Evolutionary conservation across 495 filamentous ascomycete genomes (phyloP).

Genomic region (Amniculicola lignicola): DNA sequence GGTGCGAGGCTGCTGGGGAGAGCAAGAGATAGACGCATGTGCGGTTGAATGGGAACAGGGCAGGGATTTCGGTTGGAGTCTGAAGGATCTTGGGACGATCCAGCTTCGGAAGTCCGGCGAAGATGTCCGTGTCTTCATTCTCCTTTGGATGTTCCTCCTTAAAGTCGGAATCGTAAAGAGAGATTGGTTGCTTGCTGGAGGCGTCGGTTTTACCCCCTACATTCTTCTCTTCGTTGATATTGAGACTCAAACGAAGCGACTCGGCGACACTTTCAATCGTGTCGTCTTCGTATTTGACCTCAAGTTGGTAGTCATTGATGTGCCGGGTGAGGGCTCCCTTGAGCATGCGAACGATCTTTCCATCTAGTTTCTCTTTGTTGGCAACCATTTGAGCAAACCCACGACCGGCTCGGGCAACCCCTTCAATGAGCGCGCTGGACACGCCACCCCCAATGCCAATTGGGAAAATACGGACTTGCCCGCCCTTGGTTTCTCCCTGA

Average conservation of each 20-base stretch:
- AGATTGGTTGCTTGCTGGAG: conserved; percentile 47
- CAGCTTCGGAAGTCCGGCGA: conserved; percentile 49
- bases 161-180: conserved; percentile 51
- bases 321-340: conserved; percentile 64
- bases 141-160: conserved; percentile 39
- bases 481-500: conserved; percentile 45
- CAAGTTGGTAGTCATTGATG: conserved; percentile 56
- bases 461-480: conserved; percentile 58
- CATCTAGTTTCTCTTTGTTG: conserved; percentile 55
- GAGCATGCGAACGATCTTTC: conserved; percentile 66
- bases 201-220: neutral
- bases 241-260: conserved; percentile 35
- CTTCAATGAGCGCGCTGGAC: conserved; percentile 64
- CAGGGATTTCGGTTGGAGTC: conserved; percentile 57
- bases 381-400: conserved; percentile 63
- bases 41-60: conserved; percentile 61
- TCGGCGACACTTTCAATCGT: conserved; percentile 52
- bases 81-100: conserved; percentile 56
- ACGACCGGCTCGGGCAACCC: conserved; percentile 61
- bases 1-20: conserved; percentile 46
- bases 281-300: conserved; percentile 55
- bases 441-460: conserved; percentile 61
- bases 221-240: conserved; percentile 8
- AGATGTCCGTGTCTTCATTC: conserved; percentile 34
- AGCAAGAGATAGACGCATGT: conserved; percentile 62